Percentiles rank a stretch among this genome's conserved stretches.
These are phyloP conservation scores for Fusarium continuum DNA, from an alignment of 2,329 filamentous ascomycete genomes.

Conservation along the genomic window DNA sequence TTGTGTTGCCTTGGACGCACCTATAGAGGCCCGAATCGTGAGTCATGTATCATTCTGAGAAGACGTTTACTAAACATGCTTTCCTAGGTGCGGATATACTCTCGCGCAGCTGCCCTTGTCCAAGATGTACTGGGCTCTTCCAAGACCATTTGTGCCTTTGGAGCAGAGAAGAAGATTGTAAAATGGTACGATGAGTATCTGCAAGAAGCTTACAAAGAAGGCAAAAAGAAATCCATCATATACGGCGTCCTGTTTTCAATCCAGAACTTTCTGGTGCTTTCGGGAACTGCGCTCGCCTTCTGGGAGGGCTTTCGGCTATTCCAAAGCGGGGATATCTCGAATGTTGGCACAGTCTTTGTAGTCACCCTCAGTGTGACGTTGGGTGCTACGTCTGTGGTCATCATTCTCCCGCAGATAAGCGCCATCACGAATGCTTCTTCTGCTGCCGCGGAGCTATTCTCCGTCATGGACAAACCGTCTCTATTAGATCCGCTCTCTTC, in stretches of 20 bases:
- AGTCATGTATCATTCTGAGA: background rate
- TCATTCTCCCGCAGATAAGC: background rate
- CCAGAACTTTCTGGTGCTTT: background rate
- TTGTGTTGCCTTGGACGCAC: background rate
- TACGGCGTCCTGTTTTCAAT: background rate
- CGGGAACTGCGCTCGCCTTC: background rate
- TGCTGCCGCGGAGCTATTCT: constrained; percentile 45
- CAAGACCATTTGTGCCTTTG: background rate
- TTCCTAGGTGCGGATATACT: background rate
- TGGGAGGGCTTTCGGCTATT: background rate
- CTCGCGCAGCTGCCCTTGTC: background rate
- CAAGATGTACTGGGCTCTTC: background rate
- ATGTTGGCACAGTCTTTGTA: background rate
- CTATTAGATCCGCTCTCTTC: background rate
- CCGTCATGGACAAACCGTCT: background rate
- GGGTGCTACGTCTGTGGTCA: background rate
- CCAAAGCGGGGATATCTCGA: background rate
- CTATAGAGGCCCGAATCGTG: background rate
- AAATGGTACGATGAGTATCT: background rate
- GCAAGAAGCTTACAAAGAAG: background rate
- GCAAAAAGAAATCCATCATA: background rate
- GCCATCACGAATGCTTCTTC: background rate
- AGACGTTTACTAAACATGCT: background rate
- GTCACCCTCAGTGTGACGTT: background rate
- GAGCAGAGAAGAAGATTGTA: background rate